phyloP scores from a whole-genome alignment of 768 basidiomycete species.

The Tricholomella constricta region DNA sequence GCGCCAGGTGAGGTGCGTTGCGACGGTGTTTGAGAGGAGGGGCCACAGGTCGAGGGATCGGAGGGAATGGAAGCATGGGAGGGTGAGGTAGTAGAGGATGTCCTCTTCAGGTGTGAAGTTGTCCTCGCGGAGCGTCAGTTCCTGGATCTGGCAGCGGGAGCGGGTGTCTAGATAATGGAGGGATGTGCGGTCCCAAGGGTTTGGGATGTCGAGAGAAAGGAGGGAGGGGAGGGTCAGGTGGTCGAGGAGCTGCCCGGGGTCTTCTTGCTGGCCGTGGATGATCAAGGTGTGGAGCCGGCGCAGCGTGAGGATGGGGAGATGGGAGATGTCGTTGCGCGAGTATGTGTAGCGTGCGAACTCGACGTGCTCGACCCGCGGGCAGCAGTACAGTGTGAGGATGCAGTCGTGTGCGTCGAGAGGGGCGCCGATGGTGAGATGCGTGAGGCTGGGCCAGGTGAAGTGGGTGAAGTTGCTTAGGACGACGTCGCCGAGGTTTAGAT shows the following conservation, averaged over 20 bases:
- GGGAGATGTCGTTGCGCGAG: background rate
- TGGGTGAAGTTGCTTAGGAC: background rate
- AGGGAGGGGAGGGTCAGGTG: background rate
- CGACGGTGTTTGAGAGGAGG: background rate
- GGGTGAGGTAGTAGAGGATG: background rate
- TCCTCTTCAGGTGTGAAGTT: background rate
- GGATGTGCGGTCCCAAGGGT: background rate
- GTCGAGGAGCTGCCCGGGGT: background rate
- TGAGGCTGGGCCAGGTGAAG: background rate
- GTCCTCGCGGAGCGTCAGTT: background rate
- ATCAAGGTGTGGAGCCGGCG: background rate
- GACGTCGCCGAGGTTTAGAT: background rate
- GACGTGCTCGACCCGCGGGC: background rate
- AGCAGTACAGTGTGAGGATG: background rate
- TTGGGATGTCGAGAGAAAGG: background rate
- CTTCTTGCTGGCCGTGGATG: background rate
- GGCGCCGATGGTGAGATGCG: background rate
- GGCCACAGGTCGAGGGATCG: background rate
- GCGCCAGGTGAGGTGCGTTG: background rate
- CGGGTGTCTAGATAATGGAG: background rate
- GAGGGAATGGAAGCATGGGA: background rate
- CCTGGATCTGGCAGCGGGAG: background rate
- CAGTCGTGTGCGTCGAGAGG: background rate
- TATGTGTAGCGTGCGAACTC: too few species aligned
- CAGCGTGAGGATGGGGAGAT: background rate